phyloP scores from a whole-genome alignment of 2,329 filamentous ascomycete genomes.

The Apiospora phragmitis region DNA sequence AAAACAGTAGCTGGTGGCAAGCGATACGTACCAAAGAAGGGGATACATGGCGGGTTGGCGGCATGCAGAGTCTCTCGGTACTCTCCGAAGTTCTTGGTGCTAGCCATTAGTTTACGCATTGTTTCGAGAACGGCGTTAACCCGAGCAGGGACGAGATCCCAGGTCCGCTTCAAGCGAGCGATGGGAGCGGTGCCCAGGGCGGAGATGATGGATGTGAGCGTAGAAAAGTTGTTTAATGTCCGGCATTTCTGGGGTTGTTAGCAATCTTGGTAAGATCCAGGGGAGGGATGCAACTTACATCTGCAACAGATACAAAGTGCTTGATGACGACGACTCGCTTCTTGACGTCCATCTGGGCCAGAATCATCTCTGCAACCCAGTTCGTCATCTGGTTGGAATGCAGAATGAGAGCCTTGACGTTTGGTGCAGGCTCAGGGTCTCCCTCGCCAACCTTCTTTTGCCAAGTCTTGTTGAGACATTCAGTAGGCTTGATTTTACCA shows the following conservation, averaged over 20 bases:
- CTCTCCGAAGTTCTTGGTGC: slow-evolving; percentile 96
- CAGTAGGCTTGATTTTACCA: slow-evolving; percentile 91
- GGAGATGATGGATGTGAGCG: slow-evolving; percentile 95
- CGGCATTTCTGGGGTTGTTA: slow-evolving; percentile 77
- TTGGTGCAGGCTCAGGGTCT: slow-evolving; percentile 82
- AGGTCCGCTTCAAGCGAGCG: slow-evolving; percentile 88
- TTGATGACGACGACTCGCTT: slow-evolving; percentile 97
- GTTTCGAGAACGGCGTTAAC: slow-evolving; percentile 79
- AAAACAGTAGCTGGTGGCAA: background rate
- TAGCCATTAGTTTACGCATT: slow-evolving; percentile 94
- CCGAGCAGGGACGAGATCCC: slow-evolving; percentile 88
- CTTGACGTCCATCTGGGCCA: slow-evolving; percentile 91
- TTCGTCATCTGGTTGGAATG: slow-evolving; percentile 99
- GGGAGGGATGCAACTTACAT: slow-evolving; percentile 61
- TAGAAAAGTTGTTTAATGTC: slow-evolving; percentile 91
- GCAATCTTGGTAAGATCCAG: slow-evolving; percentile 18
- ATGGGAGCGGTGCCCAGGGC: slow-evolving; percentile 93
- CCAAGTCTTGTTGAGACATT: slow-evolving; percentile 98
- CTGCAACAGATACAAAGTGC: slow-evolving; percentile 94
- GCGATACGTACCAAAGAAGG: slow-evolving; percentile 79
- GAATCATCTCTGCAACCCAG: slow-evolving; percentile 99
- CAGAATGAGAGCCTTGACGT: slow-evolving; percentile 93
- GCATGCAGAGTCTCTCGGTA: slow-evolving; percentile 92
- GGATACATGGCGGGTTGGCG: slow-evolving; percentile 94
- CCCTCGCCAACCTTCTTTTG: slow-evolving; percentile 88